Evolutionary conservation across 2,329 filamentous ascomycete genomes (phyloP).

Genomic region (Aspergillus aculeatinus): DNA sequence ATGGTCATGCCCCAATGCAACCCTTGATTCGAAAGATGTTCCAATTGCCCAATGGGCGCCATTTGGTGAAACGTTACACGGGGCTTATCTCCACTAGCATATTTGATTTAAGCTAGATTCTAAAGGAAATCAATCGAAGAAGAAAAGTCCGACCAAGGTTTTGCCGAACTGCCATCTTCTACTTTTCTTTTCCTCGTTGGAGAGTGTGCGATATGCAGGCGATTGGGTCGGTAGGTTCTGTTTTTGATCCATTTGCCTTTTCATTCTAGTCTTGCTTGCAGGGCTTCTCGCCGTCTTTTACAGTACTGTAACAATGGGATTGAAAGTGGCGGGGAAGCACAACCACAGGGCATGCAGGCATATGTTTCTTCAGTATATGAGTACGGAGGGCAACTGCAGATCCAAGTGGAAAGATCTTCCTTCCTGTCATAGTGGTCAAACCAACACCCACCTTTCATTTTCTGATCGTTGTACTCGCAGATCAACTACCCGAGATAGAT

Average conservation of each 20-base stretch:
- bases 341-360: no score
- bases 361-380: background rate
- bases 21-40: constrained; percentile 21
- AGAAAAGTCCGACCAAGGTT: background rate
- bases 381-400: background rate
- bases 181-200: background rate
- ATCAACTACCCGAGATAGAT: constrained; percentile 18
- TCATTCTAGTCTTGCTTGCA: background rate
- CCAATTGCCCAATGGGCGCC: background rate
- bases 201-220: background rate
- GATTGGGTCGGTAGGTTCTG: background rate
- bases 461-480: constrained; percentile 8
- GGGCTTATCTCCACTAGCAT: constrained; percentile 40
- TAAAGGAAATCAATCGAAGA: background rate
- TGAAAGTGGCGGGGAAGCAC: no score
- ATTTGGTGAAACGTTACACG: constrained; percentile 38
- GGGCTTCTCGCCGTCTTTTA: background rate
- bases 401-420: background rate
- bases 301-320: background rate
- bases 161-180: background rate
- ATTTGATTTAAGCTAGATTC: constrained; percentile 29
- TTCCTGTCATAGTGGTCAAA: background rate
- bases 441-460: background rate
- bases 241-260: background rate
- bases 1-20: constrained; percentile 24